These are phyloP conservation scores for Carex arenaria DNA, from an alignment of 202 grass and related monocot species.

Conservation along the genomic window DNA sequence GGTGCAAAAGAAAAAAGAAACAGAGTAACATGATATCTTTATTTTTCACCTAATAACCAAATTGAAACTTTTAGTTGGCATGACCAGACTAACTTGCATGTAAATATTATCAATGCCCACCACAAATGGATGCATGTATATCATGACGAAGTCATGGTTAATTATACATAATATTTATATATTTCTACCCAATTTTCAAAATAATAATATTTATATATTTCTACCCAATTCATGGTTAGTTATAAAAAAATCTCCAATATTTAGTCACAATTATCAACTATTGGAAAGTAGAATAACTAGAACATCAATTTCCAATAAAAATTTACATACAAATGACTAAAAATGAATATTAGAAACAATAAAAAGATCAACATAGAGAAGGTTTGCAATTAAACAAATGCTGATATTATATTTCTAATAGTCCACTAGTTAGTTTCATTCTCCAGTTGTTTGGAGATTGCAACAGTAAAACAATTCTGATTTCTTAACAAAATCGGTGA, in stretches of 20 bases:
- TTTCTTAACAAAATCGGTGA: no score
- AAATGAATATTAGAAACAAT: neutral
- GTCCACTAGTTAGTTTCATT: no score
- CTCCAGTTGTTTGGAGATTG: no score
- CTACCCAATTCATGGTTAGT: neutral
- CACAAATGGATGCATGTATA: neutral
- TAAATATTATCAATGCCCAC: neutral
- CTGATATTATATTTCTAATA: no score
- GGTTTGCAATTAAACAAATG: neutral
- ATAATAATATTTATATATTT: neutral
- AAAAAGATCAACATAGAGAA: neutral
- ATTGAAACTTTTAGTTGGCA: neutral
- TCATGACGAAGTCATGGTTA: neutral
- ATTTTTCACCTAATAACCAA: neutral
- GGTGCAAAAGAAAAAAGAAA: neutral
- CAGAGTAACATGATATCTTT: neutral
- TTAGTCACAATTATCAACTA: neutral
- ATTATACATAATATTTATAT: neutral
- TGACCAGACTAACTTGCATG: neutral
- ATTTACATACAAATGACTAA: neutral
- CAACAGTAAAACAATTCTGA: no score
- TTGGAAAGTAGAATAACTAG: neutral
- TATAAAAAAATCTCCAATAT: neutral
- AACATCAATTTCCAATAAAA: neutral
- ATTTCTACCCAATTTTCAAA: neutral